phyloP scores from a whole-genome alignment of 139 green algal species.

The Eudorina sp. region DNA sequence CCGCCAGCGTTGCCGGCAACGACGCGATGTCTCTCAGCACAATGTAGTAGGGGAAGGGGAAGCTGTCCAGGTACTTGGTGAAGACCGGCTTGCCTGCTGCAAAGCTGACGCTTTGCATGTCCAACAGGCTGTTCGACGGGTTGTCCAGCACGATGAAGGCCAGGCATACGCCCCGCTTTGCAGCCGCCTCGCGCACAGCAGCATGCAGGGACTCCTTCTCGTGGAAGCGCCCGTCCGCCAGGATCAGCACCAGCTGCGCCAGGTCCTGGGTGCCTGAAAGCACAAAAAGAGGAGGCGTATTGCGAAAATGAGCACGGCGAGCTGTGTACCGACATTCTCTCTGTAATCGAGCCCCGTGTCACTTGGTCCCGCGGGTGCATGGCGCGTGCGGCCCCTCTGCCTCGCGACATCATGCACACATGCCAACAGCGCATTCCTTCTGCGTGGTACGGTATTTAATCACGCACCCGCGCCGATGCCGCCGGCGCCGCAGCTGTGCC shows the following conservation, averaged over 20 bases:
- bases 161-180: slow-evolving; percentile 85
- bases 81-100: slow-evolving; percentile 89
- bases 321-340: no score
- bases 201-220: slow-evolving; percentile 90
- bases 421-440: neutral
- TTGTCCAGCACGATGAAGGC: slow-evolving; percentile 94
- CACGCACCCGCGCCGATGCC: slow-evolving; percentile 50
- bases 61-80: slow-evolving; percentile 95
- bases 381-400: neutral
- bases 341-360: no score
- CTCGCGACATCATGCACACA: neutral
- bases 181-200: slow-evolving; percentile 72
- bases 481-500: slow-evolving; percentile 58
- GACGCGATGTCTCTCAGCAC: slow-evolving; percentile 90
- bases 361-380: no score
- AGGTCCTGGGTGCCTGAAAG: slow-evolving; percentile 24
- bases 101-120: slow-evolving; percentile 96
- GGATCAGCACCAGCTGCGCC: slow-evolving; percentile 94
- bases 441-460: neutral
- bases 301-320: no score
- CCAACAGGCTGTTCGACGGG: slow-evolving; percentile 75
- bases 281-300: neutral
- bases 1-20: slow-evolving; percentile 90
- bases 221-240: slow-evolving; percentile 98
- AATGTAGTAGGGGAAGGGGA: slow-evolving; percentile 98